A percentile compares a stretch with the other conserved stretches of the same genome.
phyloP scores from a whole-genome alignment of 108 stramenopile genomes.

The Pseudonitzschia multistriata region DNA sequence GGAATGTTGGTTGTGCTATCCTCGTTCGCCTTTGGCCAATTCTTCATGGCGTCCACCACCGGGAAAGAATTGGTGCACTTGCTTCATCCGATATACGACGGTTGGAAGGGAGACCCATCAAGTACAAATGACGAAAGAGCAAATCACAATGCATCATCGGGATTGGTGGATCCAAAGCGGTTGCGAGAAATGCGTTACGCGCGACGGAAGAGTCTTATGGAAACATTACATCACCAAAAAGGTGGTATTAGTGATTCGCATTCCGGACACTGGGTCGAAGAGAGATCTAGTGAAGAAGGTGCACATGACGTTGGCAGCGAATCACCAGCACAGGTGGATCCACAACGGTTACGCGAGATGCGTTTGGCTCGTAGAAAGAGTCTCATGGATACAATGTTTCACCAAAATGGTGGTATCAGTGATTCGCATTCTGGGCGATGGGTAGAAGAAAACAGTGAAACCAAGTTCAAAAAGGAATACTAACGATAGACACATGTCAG shows the following conservation, averaged over 20 bases:
- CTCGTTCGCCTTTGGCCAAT: conserved; percentile 72
- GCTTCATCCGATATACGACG: conserved; percentile 75
- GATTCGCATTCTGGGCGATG: conserved; percentile 77
- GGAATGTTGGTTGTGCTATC: conserved; percentile 56
- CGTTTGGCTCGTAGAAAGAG: conserved; percentile 40
- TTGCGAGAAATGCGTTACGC: background rate
- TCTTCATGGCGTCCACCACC: conserved; percentile 57
- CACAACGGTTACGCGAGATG: conserved; percentile 21
- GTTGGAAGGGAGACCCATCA: conserved; percentile 7
- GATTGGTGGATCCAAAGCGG: conserved; percentile 7
- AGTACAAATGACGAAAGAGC: background rate
- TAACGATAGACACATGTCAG: background rate
- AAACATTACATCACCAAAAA: conserved; percentile 28
- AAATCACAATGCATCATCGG: background rate
- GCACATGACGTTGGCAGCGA: background rate
- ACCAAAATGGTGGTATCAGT: conserved; percentile 49
- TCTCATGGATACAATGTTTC: conserved; percentile 36
- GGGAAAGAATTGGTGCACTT: conserved; percentile 77
- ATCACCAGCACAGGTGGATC: background rate
- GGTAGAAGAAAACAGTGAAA: conserved; percentile 28
- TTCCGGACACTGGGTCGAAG: conserved; percentile 2
- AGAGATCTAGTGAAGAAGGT: background rate
- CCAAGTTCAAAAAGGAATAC: conserved; percentile 13
- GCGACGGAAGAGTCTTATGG: conserved; percentile 36
- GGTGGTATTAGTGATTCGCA: conserved; percentile 40